Conservation (phyloP, 2,329 filamentous ascomycete genomes). For the Cercospora zeina region DNA sequence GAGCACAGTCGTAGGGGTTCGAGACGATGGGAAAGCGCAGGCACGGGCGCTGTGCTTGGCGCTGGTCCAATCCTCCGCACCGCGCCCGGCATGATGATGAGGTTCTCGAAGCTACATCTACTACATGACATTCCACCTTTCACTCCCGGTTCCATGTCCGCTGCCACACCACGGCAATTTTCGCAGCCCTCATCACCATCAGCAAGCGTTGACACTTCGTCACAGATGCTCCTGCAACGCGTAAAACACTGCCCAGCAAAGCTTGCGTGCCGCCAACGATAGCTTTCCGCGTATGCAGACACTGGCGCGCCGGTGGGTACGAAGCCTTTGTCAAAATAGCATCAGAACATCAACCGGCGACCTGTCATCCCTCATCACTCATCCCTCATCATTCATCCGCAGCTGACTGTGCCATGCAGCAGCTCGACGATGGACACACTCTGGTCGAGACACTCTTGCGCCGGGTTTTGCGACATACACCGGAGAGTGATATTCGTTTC, state of each 20-base stretch:
- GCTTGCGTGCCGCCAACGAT: background rate
- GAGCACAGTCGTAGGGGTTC: background rate
- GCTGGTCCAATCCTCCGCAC: background rate
- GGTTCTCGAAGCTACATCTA: background rate
- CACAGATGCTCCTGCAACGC: conserved; percentile 3
- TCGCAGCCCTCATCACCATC: background rate
- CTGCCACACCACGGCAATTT: background rate
- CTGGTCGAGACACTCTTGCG: background rate
- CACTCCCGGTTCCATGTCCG: background rate
- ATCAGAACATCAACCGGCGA: background rate
- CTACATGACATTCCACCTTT: background rate
- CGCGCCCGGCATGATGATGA: background rate
- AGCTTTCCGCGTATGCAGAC: background rate
- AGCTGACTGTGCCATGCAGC: conserved; percentile 3
- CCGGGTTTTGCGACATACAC: background rate
- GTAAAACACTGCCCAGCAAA: background rate
- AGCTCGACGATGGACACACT: background rate
- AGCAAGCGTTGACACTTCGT: background rate
- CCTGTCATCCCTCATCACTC: background rate
- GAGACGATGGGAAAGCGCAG: conserved; percentile 1
- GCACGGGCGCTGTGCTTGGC: conserved; percentile 1
- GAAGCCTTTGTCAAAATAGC: conserved; percentile 8
- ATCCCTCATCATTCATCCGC: background rate
- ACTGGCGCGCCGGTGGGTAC: background rate
- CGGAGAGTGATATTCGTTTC: background rate